These are phyloP conservation scores for Lachancea quebecensis DNA, from an alignment of 805 yeast species.

Conservation along the genomic window DNA sequence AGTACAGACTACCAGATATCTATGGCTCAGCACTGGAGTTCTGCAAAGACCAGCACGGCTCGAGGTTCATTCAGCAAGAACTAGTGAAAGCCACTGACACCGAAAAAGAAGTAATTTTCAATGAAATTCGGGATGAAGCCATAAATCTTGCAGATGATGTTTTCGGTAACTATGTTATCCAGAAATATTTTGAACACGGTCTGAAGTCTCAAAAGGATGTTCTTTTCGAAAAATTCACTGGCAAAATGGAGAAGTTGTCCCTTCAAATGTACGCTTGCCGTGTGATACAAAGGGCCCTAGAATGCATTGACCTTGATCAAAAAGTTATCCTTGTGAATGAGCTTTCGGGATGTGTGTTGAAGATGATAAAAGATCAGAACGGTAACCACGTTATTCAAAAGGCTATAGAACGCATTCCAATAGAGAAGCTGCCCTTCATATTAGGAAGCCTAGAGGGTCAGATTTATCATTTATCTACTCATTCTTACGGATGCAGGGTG, in stretches of 20 bases:
- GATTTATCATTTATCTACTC: constrained; percentile 82
- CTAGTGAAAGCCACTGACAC: constrained; percentile 55
- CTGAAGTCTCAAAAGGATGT: constrained; percentile 58
- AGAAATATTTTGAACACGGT: constrained; percentile 85
- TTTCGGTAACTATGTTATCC: constrained; percentile 95
- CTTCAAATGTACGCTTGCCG: constrained; percentile 97
- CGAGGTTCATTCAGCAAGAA: constrained; percentile 91
- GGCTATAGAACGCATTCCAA: constrained; percentile 80
- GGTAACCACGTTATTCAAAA: constrained; percentile 98
- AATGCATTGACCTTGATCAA: constrained; percentile 54
- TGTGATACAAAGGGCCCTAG: constrained; percentile 91
- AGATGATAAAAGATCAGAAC: constrained; percentile 87
- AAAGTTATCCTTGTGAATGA: constrained; percentile 67
- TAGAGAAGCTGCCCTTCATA: constrained; percentile 61
- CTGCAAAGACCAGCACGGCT: constrained; percentile 94
- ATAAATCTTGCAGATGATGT: constrained; percentile 89
- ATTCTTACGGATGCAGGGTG: constrained; percentile 96
- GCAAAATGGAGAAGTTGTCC: constrained; percentile 67
- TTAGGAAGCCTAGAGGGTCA: constrained; percentile 60
- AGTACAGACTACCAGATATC: constrained; percentile 60
- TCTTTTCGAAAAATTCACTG: constrained; percentile 49
- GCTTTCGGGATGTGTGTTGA: constrained; percentile 51
- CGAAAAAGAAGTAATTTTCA: constrained; percentile 75
- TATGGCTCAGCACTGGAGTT: constrained; percentile 86
- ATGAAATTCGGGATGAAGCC: constrained; percentile 70